Evolutionary conservation across 176 grass and related monocot species (phyloP), one percentile per base, ranked within the genome.

Genomic region (maize (Zea mays)): DNA sequence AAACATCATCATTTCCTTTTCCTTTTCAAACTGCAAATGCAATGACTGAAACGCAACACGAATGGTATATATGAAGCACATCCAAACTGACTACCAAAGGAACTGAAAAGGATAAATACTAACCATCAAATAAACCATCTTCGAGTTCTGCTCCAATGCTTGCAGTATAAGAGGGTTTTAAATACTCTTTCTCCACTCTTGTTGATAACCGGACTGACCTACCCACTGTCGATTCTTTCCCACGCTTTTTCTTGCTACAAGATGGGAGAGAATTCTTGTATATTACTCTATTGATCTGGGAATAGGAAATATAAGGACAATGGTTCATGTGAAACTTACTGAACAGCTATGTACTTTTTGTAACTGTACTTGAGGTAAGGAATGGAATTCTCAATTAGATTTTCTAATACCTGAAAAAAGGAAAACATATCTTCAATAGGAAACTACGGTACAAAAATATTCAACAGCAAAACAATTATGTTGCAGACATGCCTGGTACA

Each of bases 171-270:
- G 92, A 88, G 47, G 90, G 96, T 71, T 99, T 99, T 71, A 94
- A 81, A 87, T 85, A 99, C 71, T 99, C 96, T 85, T 99, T 99
- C 81, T 99, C 96, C 43, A 95, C 92, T 86, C 92, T 92, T 33
- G 90, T 99, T 72, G 90, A 88, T 68, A 95, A 85, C 13, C 62
- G 61, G 68, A 90, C 75, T 47, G 73, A 76, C 58, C 90, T 99
- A 82, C 77, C 90, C 71, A 74, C 49, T 79, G 92, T 85, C 1
- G 88, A 95, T 81, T 89, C 90, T 82, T 58, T 85, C 71, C 95
- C 96, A 66, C 89, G 55, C 44, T 89, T 99, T 87, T 95, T 99
- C 87, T 95, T 95, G 86, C 96, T 99, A 86, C 76, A 77, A 75
- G 45, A 85, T 67, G 39, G 27, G 17, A 70, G 66, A 64, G 1